Conservation (phyloP, 345 rosid genomes). For the Firmiana major region DNA sequence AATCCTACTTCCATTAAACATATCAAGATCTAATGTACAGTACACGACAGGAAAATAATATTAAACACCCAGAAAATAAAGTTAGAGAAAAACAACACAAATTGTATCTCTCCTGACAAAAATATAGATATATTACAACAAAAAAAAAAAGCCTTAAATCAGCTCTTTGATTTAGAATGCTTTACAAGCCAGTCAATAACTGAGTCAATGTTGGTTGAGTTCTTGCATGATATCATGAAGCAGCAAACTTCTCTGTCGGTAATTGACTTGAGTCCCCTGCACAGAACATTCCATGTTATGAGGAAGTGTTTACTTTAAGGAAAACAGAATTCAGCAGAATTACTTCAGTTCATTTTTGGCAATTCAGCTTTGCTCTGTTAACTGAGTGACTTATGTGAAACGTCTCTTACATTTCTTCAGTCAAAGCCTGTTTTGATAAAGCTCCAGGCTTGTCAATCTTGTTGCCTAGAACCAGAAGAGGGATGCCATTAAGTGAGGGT, state of each 20-base stretch:
- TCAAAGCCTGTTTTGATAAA: conserved; percentile 72
- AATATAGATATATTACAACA: not conserved
- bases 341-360: not conserved
- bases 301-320: not conserved
- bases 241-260: conserved; percentile 91
- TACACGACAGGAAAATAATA: not conserved
- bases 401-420: conserved; percentile 71
- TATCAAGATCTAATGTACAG: not conserved
- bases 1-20: not conserved
- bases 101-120: not conserved
- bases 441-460: conserved; percentile 92
- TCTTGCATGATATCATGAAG: conserved; percentile 93
- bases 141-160: not conserved
- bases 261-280: conserved; percentile 65
- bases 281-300: not conserved
- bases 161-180: conserved; percentile 75
- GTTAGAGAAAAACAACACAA: not conserved
- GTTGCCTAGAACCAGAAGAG: conserved; percentile 83
- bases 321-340: too few relatives aligned
- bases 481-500: conserved; percentile 76
- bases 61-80: not conserved
- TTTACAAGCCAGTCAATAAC: conserved; percentile 95
- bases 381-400: not conserved
- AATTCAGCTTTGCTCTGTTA: not conserved
- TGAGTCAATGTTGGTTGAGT: conserved; percentile 77